Base-by-base conservation (phyloP, 768 basidiomycete species). In the Auricularia sp. region DNA sequence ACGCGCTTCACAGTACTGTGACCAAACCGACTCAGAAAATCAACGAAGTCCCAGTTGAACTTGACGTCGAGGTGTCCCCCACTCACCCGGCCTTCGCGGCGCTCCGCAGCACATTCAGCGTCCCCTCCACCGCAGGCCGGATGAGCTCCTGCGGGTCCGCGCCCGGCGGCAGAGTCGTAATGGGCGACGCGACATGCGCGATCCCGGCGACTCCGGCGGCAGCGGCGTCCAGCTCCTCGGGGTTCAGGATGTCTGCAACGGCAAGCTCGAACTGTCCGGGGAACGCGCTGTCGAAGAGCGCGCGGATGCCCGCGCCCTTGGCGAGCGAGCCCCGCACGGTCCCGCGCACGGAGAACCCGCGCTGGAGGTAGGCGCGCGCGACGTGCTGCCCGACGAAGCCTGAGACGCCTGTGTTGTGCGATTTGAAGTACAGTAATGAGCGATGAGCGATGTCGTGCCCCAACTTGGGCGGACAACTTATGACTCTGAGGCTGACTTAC, bases 121-220 rank as follows among this genome's bases (percentile, higher is more conserved):
- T 77, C 42, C 77, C 77, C 33, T 74, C 66, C 14, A 74, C 69
- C 33, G 77, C 77, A 21, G 76, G 75, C 3, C 61, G 65, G 65
- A 76, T 72, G 33, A 74, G 67, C 63, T 76, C 75, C 66, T 64
- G 36, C 18, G 66, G 62, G 12, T 63, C 43, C 10, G 47, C 14
- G 43, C 11, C 21, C 0, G 53, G 18, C 34, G 12, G 10, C 21
- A 10, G 14, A 12, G 12, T n/a, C 16, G 44, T 29, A 5, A 56
- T n/a, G 54, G 53, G n/a, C 6, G 60, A 43, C 47, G 61, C 34
- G 56, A 53, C 3, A 21, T 62, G 23, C 29, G 42, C 12, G 36
- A 36, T 62, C n/a, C 36, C 43, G 35, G 8, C 29, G 23, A 62
- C 36, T 8, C 36, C 36, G n/a, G 4, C 7, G 11, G 16, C 43